Evolutionary conservation across 805 yeast genomes (phyloP).

Genomic region (Cyberlindnera suaveolens): DNA sequence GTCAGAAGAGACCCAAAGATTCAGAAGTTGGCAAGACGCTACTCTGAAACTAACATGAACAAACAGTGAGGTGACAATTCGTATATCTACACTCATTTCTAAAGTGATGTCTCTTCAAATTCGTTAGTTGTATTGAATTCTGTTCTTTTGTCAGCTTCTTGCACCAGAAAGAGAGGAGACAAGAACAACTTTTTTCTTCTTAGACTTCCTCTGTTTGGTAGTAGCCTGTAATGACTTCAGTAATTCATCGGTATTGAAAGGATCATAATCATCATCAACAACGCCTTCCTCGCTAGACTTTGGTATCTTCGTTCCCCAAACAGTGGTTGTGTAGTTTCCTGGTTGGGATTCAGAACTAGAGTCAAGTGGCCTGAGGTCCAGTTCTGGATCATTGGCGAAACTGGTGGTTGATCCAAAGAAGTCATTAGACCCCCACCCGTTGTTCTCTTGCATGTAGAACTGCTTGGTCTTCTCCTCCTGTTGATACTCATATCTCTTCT

Average conservation of each 20-base stretch:
- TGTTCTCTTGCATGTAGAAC: conserved; percentile 55
- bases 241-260: conserved; percentile 15
- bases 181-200: conserved; percentile 1
- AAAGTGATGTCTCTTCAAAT: no score
- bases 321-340: conserved; percentile 40
- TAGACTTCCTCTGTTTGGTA: background rate
- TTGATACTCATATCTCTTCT: conserved; percentile 46
- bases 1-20: conserved; percentile 16
- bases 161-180: background rate
- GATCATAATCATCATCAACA: conserved; percentile 24
- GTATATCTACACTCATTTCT: no score
- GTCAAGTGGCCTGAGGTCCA: no score
- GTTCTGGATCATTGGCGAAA: conserved; percentile 23
- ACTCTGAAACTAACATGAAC: conserved; percentile 9
- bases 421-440: conserved; percentile 31
- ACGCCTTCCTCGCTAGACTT: conserved; percentile 24
- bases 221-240: conserved; percentile 2
- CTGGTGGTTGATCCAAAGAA: conserved; percentile 8
- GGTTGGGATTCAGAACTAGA: no score
- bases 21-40: conserved; percentile 23
- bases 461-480: conserved; percentile 53
- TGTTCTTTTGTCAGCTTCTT: background rate
- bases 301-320: conserved; percentile 65
- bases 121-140: no score
- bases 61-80: no score